Evolutionary conservation across 805 yeast species (phyloP).

Genomic region (Ogataea methanolica): DNA sequence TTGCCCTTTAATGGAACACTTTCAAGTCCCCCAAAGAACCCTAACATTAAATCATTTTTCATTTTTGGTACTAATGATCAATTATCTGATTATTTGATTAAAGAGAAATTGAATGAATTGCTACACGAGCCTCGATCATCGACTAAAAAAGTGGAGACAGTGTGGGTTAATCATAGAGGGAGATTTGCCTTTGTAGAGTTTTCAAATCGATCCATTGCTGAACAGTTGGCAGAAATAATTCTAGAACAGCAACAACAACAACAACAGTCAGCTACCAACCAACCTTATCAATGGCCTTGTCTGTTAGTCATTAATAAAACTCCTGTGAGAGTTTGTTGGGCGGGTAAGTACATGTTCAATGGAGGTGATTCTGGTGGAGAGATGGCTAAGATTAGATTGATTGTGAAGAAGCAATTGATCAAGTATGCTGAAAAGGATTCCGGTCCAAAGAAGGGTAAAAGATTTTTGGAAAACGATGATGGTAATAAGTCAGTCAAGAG

Average conservation of each 20-base stretch:
- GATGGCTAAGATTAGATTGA: conserved; percentile 41
- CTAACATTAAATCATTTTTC: conserved; percentile 54
- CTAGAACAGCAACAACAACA: conserved; percentile 4
- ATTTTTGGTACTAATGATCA: conserved; percentile 69
- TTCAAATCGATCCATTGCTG: conserved; percentile 45
- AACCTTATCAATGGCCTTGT: conserved; percentile 24
- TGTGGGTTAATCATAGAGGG: conserved; percentile 53
- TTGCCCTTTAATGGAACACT: conserved; percentile 70
- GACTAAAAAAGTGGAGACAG: conserved; percentile 32
- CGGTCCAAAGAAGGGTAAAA: neutral
- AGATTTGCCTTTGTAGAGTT: conserved; percentile 63
- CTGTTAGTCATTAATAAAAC: conserved; percentile 30
- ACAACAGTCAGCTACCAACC: neutral
- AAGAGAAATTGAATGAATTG: conserved; percentile 41
- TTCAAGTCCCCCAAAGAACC: conserved; percentile 33
- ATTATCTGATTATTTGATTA: conserved; percentile 57
- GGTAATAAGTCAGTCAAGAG: neutral
- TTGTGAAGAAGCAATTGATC: conserved; percentile 49
- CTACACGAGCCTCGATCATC: conserved; percentile 8
- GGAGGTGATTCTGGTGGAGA: conserved; percentile 42
- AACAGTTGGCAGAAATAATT: conserved; percentile 31
- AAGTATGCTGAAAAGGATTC: conserved; percentile 43
- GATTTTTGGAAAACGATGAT: neutral
- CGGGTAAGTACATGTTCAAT: conserved; percentile 34
- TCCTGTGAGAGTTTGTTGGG: conserved; percentile 56